Evolutionary conservation across 306 rosid genomes (phyloP), one percentile per base, ranked within the genome.

Genomic region (Quercus gilva): DNA sequence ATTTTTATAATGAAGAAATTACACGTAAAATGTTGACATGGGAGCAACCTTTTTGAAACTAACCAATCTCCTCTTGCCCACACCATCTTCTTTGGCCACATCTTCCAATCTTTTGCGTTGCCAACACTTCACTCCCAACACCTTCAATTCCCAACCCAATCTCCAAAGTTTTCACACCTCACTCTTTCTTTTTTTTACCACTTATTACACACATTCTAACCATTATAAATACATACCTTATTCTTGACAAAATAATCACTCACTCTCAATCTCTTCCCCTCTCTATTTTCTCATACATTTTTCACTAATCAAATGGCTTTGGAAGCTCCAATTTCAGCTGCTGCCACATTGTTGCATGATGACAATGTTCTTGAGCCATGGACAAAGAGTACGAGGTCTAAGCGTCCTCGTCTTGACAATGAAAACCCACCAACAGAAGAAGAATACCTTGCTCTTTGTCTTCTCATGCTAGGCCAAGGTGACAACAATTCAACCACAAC

Each of bases 381-480:
- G 70, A 41, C 21, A 64, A 29, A 64, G 45, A 64, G 23, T 29
- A 33, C 33, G 49, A 15, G 71, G 26, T 33, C 71, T 19, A 33
- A 67, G 71, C 49, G 71, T 67, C 49, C 51, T 43, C 71, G 26
- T 18, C 25, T 33, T 12, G 6, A 33, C 25, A 67, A 33, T 12
- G 6, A 33, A 13, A 67, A 67, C 41, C 71, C 49, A 31, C 25
- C 71, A 4, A 8, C 71, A 0, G 71, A 67, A 33, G 71, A 33
- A 67, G 71, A 67, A 20, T 65, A 7, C 51, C 71, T 65, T 2
- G 71, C 69, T 28, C 43, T 63, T 7, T 63, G 71, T 15, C 49
- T 65, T 11, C 71, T 65, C 49, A 65, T 65, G 71, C 71, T 65
- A 63, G 69, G 69, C 17, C 69, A 63, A 28, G 69, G 21, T 28